A percentile compares a stretch with the other conserved stretches of the same genome.
Conservation (phyloP, 2,329 filamentous ascomycete species). For the Pyrenochaeta sp. region DNA sequence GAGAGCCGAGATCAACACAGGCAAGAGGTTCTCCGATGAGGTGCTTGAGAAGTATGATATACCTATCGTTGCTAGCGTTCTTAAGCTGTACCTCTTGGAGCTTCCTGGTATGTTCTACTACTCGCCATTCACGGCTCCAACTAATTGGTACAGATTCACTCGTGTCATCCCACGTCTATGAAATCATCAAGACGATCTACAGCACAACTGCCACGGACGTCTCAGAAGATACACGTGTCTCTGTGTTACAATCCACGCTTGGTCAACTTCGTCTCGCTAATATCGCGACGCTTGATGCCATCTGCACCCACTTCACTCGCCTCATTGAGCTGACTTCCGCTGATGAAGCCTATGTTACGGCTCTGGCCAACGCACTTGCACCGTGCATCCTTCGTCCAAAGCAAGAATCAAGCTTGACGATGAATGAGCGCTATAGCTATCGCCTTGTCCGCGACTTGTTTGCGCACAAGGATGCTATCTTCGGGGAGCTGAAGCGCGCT, state of each 20-base stretch:
- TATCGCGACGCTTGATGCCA: conserved; percentile 97
- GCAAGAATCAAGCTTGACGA: conserved; percentile 85
- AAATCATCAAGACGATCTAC: conserved; percentile 98
- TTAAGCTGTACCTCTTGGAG: conserved; percentile 95
- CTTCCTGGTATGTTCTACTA: conserved; percentile 74
- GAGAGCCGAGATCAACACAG: conserved; percentile 83
- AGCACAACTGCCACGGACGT: conserved; percentile 75
- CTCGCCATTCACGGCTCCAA: conserved; percentile 2
- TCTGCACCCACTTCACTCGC: conserved; percentile 97
- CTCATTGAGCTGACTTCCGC: conserved; percentile 96
- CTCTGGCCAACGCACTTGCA: conserved; percentile 77
- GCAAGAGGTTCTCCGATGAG: conserved; percentile 78
- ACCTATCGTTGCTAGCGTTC: conserved; percentile 87
- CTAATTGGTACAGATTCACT: conserved; percentile 76
- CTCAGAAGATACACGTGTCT: conserved; percentile 78
- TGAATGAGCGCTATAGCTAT: conserved; percentile 94
- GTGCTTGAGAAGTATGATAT: conserved; percentile 89
- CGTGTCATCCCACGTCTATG: conserved; percentile 97
- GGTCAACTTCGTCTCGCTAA: conserved; percentile 95
- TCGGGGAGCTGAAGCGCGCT: conserved; percentile 93
- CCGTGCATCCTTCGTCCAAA: conserved; percentile 90
- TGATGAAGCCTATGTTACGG: conserved; percentile 82
- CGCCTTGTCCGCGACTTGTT: conserved; percentile 92
- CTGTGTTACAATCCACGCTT: conserved; percentile 93
- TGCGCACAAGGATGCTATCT: conserved; percentile 92